Percentiles rank a stretch among this genome's conserved stretches.
Evolutionary conservation across 2,329 filamentous ascomycete genomes (phyloP).

Genomic region (Akanthomyces muscarius): DNA sequence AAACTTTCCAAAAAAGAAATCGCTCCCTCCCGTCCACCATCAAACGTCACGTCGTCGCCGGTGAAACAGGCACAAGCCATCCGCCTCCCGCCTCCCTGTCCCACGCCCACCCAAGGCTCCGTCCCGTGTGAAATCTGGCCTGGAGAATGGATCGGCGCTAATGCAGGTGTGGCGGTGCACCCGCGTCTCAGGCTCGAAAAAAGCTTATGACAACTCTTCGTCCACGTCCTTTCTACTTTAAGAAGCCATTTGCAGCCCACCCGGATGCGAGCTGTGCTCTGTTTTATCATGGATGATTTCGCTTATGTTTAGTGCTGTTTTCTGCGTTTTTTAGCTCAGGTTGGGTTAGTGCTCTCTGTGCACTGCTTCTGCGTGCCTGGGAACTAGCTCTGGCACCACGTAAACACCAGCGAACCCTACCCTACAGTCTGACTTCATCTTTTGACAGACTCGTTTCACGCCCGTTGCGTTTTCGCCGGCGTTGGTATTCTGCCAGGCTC

Average conservation of each 20-base stretch:
- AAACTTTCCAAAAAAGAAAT: not conserved
- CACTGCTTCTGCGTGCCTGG: no score
- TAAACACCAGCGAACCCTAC: not conserved
- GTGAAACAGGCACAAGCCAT: constrained; percentile 1
- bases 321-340: no score
- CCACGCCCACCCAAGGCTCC: not conserved
- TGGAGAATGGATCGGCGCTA: constrained; percentile 33
- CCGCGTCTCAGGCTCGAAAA: constrained; percentile 19
- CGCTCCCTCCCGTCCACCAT: not conserved
- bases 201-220: not conserved
- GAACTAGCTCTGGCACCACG: no score
- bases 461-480: not conserved
- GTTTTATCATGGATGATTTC: not conserved
- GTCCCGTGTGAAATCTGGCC: constrained; percentile 18
- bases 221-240: not conserved
- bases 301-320: not conserved
- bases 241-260: not conserved
- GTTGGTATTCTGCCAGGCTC: no score
- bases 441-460: not conserved
- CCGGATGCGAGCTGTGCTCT: not conserved
- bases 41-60: not conserved
- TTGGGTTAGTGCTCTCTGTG: no score
- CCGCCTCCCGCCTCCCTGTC: not conserved
- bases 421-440: not conserved
- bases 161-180: constrained; percentile 36